Conservation (phyloP, 352 stramenopile species). For the Phytophthora colocasiae region DNA sequence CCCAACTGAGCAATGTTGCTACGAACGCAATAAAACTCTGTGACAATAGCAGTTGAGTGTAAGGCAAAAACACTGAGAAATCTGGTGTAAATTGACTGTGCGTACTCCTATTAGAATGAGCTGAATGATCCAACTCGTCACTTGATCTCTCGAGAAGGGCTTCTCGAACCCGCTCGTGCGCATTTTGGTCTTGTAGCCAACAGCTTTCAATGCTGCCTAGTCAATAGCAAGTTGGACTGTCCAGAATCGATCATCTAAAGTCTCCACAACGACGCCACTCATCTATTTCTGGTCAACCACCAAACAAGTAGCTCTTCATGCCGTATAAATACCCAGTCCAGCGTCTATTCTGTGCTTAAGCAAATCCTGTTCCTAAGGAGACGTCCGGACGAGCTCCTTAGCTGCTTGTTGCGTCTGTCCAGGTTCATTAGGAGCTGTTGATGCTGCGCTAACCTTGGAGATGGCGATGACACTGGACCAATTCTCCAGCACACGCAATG, state of each 20-base stretch:
- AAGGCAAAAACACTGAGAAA: not conserved
- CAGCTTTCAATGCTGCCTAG: constrained; percentile 3
- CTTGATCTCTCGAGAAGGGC: constrained; percentile 81
- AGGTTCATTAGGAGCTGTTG: constrained; percentile 15
- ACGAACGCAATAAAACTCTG: constrained; percentile 79
- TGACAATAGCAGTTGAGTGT: not conserved
- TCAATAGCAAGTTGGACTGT: constrained; percentile 7
- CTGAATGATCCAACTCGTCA: constrained; percentile 82
- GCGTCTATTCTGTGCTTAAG: constrained; percentile 22
- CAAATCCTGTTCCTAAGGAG: constrained; percentile 28
- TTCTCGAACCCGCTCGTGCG: constrained; percentile 78
- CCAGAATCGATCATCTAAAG: not conserved
- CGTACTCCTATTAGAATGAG: constrained; percentile 73
- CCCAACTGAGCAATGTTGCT: constrained; percentile 52
- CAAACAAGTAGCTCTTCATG: constrained; percentile 10
- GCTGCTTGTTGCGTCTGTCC: constrained; percentile 29
- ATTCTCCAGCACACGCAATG: constrained; percentile 81
- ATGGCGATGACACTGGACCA: constrained; percentile 84
- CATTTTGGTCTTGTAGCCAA: constrained; percentile 26
- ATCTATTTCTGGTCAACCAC: not conserved
- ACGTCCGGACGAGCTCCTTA: constrained; percentile 70
- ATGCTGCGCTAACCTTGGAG: constrained; percentile 54
- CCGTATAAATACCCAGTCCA: constrained; percentile 36
- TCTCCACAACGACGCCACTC: too few species aligned
- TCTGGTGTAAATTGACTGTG: not conserved